Conservation (phyloP, 75 land plant genomes). For the Sequoia sempervirens region DNA sequence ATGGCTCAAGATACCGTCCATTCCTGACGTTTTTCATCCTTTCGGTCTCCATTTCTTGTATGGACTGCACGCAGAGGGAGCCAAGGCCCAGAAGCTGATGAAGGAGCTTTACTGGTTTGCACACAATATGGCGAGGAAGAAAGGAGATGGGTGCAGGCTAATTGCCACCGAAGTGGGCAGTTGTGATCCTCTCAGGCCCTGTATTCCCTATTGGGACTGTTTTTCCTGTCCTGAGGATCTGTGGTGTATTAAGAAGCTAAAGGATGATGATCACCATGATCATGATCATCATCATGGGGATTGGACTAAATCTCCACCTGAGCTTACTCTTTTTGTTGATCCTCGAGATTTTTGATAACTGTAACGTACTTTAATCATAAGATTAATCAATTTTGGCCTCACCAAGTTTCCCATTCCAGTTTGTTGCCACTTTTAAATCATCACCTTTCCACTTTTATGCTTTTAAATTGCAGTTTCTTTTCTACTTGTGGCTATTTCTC, state of each 20-base stretch:
- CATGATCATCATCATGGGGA: slow-evolving; percentile 38
- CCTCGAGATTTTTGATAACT: slow-evolving; percentile 54
- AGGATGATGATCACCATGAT: slow-evolving; percentile 28
- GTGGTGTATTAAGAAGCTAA: slow-evolving; percentile 87
- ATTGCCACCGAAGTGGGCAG: slow-evolving; percentile 78
- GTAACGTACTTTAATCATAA: not conserved
- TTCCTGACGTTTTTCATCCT: slow-evolving; percentile 79
- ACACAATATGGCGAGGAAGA: slow-evolving; percentile 65
- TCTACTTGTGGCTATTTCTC: not conserved
- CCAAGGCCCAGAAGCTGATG: slow-evolving; percentile 27
- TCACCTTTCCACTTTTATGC: not conserved
- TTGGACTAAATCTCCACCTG: slow-evolving; percentile 66
- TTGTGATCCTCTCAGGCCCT: slow-evolving; percentile 59
- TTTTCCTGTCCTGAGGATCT: slow-evolving; percentile 79
- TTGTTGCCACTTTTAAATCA: not conserved
- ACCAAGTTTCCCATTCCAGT: not conserved
- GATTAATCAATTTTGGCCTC: not conserved
- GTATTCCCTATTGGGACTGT: slow-evolving; percentile 79
- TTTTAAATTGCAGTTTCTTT: not conserved
- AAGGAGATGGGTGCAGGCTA: slow-evolving; percentile 42
- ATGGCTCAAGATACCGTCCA: slow-evolving; percentile 69
- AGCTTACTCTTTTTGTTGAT: slow-evolving; percentile 63
- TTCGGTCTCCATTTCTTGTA: slow-evolving; percentile 88
- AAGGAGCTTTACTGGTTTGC: slow-evolving; percentile 56
- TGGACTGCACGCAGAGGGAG: slow-evolving; percentile 77